Evolutionary conservation across 2,329 filamentous ascomycete species (phyloP).

Genomic region (Neonectria sp.): DNA sequence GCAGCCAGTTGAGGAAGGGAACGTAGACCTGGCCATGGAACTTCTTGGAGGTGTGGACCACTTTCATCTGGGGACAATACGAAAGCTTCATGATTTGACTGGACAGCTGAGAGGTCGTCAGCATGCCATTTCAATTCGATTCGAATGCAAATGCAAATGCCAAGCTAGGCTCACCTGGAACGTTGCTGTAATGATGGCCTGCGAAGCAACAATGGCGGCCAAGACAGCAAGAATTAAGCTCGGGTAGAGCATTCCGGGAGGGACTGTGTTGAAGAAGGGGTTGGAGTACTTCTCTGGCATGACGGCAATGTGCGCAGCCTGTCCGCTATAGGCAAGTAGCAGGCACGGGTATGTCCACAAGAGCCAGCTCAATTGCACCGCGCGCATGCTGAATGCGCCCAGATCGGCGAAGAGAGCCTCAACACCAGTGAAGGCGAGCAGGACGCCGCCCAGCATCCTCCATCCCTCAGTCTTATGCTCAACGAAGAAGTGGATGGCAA

Average conservation of each 20-base stretch:
- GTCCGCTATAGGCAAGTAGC: slow-evolving; percentile 75
- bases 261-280: slow-evolving; percentile 80
- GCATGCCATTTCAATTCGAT: neutral
- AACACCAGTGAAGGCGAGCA: slow-evolving; percentile 81
- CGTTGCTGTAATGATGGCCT: slow-evolving; percentile 81
- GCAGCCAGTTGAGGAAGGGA: slow-evolving; percentile 80
- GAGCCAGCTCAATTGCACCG: slow-evolving; percentile 81
- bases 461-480: slow-evolving; percentile 72
- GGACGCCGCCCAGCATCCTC: slow-evolving; percentile 74
- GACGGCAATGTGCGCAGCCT: slow-evolving; percentile 77
- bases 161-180: slow-evolving; percentile 66
- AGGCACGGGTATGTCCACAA: slow-evolving; percentile 76
- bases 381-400: slow-evolving; percentile 77
- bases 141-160: neutral
- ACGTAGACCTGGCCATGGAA: slow-evolving; percentile 83
- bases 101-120: slow-evolving; percentile 54
- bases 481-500: slow-evolving; percentile 71
- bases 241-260: slow-evolving; percentile 77
- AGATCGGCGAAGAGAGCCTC: slow-evolving; percentile 84
- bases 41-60: slow-evolving; percentile 76
- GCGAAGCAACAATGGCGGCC: slow-evolving; percentile 80
- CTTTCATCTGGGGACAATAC: slow-evolving; percentile 82
- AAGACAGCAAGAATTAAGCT: slow-evolving; percentile 77
- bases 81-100: slow-evolving; percentile 75
- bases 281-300: slow-evolving; percentile 67